A percentile compares a stretch with the other conserved stretches of the same genome.
Conservation (phyloP, 306 rosid species). For the Castanospermum australe region DNA sequence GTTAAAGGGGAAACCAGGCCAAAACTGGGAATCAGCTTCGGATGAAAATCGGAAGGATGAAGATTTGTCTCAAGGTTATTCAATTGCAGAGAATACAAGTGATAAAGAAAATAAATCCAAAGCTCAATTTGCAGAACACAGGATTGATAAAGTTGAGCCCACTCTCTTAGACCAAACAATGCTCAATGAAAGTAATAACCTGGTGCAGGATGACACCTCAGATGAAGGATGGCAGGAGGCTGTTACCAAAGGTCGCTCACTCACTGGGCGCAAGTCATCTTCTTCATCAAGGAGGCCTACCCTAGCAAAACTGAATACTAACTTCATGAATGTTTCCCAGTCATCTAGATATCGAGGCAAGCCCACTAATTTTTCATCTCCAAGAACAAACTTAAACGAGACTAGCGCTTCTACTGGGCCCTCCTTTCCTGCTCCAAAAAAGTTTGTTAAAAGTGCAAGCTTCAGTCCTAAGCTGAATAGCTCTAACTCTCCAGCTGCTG, state of each 20-base stretch:
- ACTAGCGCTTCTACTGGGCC: constrained; percentile 48
- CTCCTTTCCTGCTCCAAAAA: constrained; percentile 53
- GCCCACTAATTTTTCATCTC: constrained; percentile 57
- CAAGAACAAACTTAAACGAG: constrained; percentile 57
- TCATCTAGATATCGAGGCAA: constrained; percentile 70
- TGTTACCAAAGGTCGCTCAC: constrained; percentile 84
- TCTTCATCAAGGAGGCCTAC: constrained; percentile 82
- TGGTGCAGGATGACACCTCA: constrained; percentile 56
- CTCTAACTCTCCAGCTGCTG: constrained; percentile 38
- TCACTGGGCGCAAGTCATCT: constrained; percentile 68
- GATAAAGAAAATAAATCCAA: constrained; percentile 85
- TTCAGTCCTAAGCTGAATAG: constrained; percentile 71
- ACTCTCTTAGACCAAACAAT: constrained; percentile 40
- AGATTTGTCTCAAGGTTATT: constrained; percentile 43
- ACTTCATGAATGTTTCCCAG: constrained; percentile 68
- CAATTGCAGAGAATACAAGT: constrained; percentile 55
- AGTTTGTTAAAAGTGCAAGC: constrained; percentile 71
- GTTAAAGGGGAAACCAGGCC: constrained; percentile 87
- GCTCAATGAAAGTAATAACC: constrained; percentile 42
- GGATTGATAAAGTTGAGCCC: constrained; percentile 55
- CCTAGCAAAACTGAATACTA: constrained; percentile 81
- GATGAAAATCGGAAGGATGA: constrained; percentile 75
- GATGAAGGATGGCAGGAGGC: constrained; percentile 99
- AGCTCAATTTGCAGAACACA: constrained; percentile 46
- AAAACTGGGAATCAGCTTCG: constrained; percentile 53